Base-by-base conservation (phyloP, 139 green algal species). In the Medakamo hakoo region DNA sequence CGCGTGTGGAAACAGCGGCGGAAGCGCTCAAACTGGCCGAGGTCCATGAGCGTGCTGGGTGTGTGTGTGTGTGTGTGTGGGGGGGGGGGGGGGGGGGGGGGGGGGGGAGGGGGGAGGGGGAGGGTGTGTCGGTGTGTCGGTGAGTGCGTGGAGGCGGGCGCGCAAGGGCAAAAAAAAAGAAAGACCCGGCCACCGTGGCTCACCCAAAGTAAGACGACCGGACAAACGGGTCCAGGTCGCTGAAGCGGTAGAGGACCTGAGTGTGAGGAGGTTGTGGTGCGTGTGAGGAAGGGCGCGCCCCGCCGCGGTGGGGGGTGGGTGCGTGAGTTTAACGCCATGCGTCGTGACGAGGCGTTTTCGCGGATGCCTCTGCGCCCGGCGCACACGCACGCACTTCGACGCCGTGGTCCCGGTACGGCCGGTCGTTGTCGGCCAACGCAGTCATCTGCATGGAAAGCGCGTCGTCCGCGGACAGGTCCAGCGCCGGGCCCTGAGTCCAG, bases 1-100 rank as follows among this genome's bases (percentile, higher is more conserved):
- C 76, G 69, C 2, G 72, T 76, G 68, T 83, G 76, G 57, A 83
- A 70, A 57, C 83, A 70, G 30, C 76, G 69, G 4, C 76, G 63
- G 70, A 87, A 87, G 49, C 78, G 72, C 71, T 87, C 80, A 75
- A 87, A 87, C 71, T 87, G 80, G 16, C 80, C 79, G 18, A 86
- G 69, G 66, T 86, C 79, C 22, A 80, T 16, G 40, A 9, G 40
- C 9, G 40, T 9, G 40, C 40, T n/a, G n/a, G n/a, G n/a, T n/a
- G n/a, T n/a, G n/a, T n/a, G n/a, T n/a, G n/a, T n/a, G n/a, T n/a
- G n/a, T n/a, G n/a, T n/a, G n/a, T n/a, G n/a, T n/a, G n/a, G n/a
- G n/a, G n/a, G n/a, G n/a, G n/a, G n/a, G n/a, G n/a, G n/a, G n/a
- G n/a, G n/a, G n/a, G n/a, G n/a, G n/a, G n/a, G n/a, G n/a, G n/a